phyloP scores from a whole-genome alignment of 768 basidiomycete genomes.

The Mrakia frigida region DNA sequence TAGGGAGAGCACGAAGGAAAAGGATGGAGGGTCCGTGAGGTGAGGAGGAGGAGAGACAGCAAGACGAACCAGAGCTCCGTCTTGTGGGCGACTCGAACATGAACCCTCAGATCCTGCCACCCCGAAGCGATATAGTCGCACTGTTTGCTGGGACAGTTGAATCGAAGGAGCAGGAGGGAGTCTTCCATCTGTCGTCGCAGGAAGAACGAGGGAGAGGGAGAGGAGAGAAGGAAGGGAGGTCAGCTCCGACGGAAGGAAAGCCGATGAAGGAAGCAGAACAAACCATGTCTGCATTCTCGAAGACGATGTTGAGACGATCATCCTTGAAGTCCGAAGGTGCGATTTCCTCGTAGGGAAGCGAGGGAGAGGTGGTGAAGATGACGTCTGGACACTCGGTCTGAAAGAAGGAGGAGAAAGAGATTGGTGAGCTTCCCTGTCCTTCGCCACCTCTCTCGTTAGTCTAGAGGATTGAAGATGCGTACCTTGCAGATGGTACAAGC shows the following conservation, averaged over 20 bases:
- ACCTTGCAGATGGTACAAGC: slow-evolving; percentile 98
- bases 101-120: slow-evolving; percentile 84
- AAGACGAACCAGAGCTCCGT: slow-evolving; percentile 77
- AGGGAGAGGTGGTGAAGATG: slow-evolving; percentile 67
- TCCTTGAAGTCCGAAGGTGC: slow-evolving; percentile 42
- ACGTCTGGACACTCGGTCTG: slow-evolving; percentile 48
- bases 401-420: slow-evolving; percentile 47
- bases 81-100: slow-evolving; percentile 68
- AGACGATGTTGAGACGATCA: slow-evolving; percentile 61
- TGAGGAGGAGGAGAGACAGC: not conserved
- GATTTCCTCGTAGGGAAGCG: slow-evolving; percentile 59
- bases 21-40: not conserved
- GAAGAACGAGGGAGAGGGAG: not conserved
- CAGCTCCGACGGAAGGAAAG: not conserved
- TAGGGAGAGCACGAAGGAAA: not conserved
- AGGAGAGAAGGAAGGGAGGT: not conserved
- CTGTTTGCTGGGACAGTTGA: slow-evolving; percentile 81
- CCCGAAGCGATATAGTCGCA: slow-evolving; percentile 80
- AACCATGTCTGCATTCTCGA: slow-evolving; percentile 69
- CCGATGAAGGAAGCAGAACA: slow-evolving; percentile 7
- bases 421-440: slow-evolving; percentile 43
- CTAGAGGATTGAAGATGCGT: slow-evolving; percentile 33
- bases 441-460: not conserved
- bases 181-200: slow-evolving; percentile 66
- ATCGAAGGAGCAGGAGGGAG: slow-evolving; percentile 79